These are phyloP conservation scores for Verticillium zaregamsianum DNA, from an alignment of 2,329 filamentous ascomycete genomes.

Conservation along the genomic window DNA sequence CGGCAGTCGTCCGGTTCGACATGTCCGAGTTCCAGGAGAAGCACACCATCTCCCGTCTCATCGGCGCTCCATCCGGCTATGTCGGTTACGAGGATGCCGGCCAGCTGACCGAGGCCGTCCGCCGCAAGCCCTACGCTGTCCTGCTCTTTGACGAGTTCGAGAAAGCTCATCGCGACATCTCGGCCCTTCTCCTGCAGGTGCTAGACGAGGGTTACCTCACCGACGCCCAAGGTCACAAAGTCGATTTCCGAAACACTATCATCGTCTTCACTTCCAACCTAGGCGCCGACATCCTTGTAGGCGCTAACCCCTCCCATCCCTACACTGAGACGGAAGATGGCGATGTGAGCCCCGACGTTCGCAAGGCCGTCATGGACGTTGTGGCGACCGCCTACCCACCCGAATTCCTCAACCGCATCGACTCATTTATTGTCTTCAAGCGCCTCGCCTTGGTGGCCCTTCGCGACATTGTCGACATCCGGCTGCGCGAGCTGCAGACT, in stretches of 20 bases:
- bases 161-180: conserved; percentile 94
- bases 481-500: conserved; percentile 76
- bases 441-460: conserved; percentile 74
- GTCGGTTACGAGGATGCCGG: conserved; percentile 96
- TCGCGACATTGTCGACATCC: conserved; percentile 89
- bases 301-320: conserved; percentile 60
- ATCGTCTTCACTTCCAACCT: conserved; percentile 96
- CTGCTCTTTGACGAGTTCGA: conserved; percentile 97
- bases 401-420: conserved; percentile 94
- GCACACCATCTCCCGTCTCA: conserved; percentile 88
- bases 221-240: conserved; percentile 91
- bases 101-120: conserved; percentile 90
- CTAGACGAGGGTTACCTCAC: conserved; percentile 95
- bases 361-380: conserved; percentile 81
- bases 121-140: conserved; percentile 92
- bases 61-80: conserved; percentile 90
- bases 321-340: conserved; percentile 60
- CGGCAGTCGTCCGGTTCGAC: conserved; percentile 88
- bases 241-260: conserved; percentile 94
- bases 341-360: conserved; percentile 69
- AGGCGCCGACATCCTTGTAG: conserved; percentile 85
- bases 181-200: conserved; percentile 84
- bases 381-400: conserved; percentile 74
- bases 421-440: conserved; percentile 96
- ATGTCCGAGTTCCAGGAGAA: conserved; percentile 99